Base-by-base conservation (phyloP, 1,284 basidiomycete genomes). In the Leucocoprinus gongylophorus region DNA sequence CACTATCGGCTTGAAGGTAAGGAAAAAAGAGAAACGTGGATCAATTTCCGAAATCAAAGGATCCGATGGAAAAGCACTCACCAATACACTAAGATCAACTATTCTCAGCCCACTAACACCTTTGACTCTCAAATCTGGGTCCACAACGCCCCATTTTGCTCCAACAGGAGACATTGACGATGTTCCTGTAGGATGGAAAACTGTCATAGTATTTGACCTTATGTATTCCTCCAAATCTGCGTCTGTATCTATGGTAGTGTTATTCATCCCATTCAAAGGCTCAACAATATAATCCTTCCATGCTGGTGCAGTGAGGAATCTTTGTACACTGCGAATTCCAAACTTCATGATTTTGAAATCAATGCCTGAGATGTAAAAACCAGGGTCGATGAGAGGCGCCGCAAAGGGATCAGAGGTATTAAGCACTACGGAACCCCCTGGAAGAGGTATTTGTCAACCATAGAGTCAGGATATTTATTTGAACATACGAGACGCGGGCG, bases 101-200 rank as follows among this genome's bases (percentile, higher is more conserved):
- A 79, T 62, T 2, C 78, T 62, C 50, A 79, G 21, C n/a, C n/a
- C n/a, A n/a, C n/a, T n/a, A n/a, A n/a, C n/a, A n/a, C n/a, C n/a
- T n/a, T n/a, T n/a, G n/a, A 79, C 73, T 3, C 54, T 58, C 42
- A 81, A 61, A 51, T 69, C 58, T 2, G 71, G 64, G 49, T 75
- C 72, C 4, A 79, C 71, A 0, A 77, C 78, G 29, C 71, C 62
- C 20, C 61, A 64, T 9, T 60, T 46, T 0, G 61, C 61, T 8
- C 54, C 57, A 33, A 38, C 21, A 4, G 53, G 55, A 8, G 53
- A 48, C 57, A 58, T 58, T 12, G 51, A 21, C 5, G 48, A 30
- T 5, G 58, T 57, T 5, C 54, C 50, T 20, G 54, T 56, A 3
- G 54, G 54, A 46, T 58, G 57, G 17, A 42, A 35, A 33, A 43